phyloP scores from a whole-genome alignment of 1,284 basidiomycete genomes.

The Irpex lacteus region DNA sequence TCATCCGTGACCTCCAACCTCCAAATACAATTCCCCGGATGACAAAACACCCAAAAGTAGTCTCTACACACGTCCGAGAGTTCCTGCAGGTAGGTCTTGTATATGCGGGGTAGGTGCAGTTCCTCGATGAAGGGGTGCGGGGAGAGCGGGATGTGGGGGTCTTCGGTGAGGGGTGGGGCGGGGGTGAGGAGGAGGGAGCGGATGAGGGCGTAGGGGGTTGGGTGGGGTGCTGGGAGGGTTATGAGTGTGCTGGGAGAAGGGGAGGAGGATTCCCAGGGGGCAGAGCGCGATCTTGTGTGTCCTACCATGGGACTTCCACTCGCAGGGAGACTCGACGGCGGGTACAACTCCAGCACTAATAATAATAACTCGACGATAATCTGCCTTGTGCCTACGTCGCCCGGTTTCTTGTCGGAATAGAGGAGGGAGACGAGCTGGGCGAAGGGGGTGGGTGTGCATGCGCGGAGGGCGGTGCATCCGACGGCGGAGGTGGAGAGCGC shows the following conservation, averaged over 20 bases:
- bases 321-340: slow-evolving; percentile 58
- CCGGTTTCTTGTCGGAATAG: slow-evolving; percentile 97
- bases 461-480: slow-evolving; percentile 78
- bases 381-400: slow-evolving; percentile 87
- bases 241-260: slow-evolving; percentile 53
- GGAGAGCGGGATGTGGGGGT: slow-evolving; percentile 58
- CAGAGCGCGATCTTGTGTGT: slow-evolving; percentile 26
- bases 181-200: slow-evolving; percentile 71
- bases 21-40: slow-evolving; percentile 92
- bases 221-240: slow-evolving; percentile 69
- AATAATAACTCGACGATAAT: slow-evolving; percentile 86
- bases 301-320: slow-evolving; percentile 19
- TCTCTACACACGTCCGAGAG: slow-evolving; percentile 85
- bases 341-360: slow-evolving; percentile 83
- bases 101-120: slow-evolving; percentile 80
- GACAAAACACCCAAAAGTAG: slow-evolving; percentile 99
- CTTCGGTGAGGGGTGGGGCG: slow-evolving; percentile 70
- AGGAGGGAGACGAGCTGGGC: slow-evolving; percentile 79
- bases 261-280: slow-evolving; percentile 26
- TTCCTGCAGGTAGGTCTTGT: slow-evolving; percentile 90
- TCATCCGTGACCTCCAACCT: slow-evolving; percentile 79
- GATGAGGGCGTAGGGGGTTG: slow-evolving; percentile 66
- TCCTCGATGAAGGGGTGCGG: slow-evolving; percentile 89
- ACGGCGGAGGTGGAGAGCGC: slow-evolving; percentile 89
- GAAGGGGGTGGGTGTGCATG: slow-evolving; percentile 84